phyloP scores from a whole-genome alignment of 768 basidiomycete species.

The Leccinum obscurum region DNA sequence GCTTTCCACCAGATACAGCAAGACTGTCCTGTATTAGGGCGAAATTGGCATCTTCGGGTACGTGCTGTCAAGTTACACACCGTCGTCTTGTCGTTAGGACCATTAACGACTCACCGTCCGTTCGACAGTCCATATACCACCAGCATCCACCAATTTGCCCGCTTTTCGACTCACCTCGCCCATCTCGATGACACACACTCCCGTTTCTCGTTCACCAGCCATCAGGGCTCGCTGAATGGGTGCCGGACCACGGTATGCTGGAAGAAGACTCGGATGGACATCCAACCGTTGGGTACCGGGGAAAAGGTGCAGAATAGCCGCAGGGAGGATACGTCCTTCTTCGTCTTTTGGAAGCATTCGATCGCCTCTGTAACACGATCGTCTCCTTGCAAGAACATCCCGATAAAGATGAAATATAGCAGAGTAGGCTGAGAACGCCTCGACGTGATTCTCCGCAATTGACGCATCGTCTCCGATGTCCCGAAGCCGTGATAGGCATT shows the following conservation, averaged over 20 bases:
- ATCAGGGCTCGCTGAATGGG: conserved; percentile 85
- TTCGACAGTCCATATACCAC: conserved; percentile 61
- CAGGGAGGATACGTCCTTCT: conserved; percentile 72
- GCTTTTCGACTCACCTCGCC: conserved; percentile 49
- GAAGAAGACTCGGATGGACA: conserved; percentile 87
- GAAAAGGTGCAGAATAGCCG: conserved; percentile 61
- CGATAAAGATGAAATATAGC: too few relatives aligned
- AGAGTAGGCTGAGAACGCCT: too few relatives aligned
- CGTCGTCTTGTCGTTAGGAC: neutral
- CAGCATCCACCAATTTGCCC: conserved; percentile 69
- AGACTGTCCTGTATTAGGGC: conserved; percentile 54
- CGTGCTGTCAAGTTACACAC: conserved; percentile 38
- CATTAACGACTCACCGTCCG: conserved; percentile 48
- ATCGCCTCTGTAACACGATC: too few relatives aligned
- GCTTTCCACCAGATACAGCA: conserved; percentile 61
- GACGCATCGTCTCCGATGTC: too few relatives aligned
- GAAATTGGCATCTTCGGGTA: conserved; percentile 56
- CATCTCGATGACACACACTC: conserved; percentile 83
- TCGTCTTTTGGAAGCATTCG: too few relatives aligned
- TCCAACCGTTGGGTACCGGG: conserved; percentile 63
- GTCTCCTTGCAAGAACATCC: too few relatives aligned
- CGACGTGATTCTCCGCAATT: too few relatives aligned
- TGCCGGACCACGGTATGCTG: conserved; percentile 85
- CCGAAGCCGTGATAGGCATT: too few relatives aligned
- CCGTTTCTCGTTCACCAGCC: conserved; percentile 65